Evolutionary conservation across 148 eudicot genomes (phyloP).

Genomic region (Chenopodium quinoa): DNA sequence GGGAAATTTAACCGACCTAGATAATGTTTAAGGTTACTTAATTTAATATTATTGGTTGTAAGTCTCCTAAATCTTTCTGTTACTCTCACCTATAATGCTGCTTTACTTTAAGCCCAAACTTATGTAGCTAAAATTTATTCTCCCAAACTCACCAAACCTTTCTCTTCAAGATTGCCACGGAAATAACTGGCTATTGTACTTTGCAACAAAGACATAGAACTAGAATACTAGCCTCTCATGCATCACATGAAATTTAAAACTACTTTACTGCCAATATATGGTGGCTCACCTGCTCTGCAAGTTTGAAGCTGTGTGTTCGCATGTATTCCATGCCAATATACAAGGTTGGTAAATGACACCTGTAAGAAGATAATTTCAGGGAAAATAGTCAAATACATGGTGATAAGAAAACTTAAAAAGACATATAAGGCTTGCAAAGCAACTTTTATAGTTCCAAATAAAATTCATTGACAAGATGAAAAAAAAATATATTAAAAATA

Average conservation of each 20-base stretch:
- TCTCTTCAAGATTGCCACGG: neutral
- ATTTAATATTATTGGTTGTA: neutral
- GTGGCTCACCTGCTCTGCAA: conserved; percentile 73
- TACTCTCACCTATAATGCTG: neutral
- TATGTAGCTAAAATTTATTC: neutral
- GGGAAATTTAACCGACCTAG: neutral
- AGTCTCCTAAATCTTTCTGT: neutral
- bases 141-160: neutral
- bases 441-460: conserved; percentile 1
- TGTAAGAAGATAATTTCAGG: conserved; percentile 36
- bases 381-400: neutral
- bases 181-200: neutral
- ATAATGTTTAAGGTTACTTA: neutral
- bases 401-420: conserved; percentile 22
- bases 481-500: neutral
- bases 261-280: neutral
- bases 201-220: neutral
- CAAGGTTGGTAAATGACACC: conserved; percentile 94
- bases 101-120: neutral
- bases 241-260: neutral
- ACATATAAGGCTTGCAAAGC: neutral
- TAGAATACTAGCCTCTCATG: neutral
- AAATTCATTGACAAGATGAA: neutral
- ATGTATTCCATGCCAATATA: conserved; percentile 98
- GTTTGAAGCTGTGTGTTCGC: conserved; percentile 85